phyloP scores from a whole-genome alignment of 306 rosid species.

The Adenanthera pavonina region DNA sequence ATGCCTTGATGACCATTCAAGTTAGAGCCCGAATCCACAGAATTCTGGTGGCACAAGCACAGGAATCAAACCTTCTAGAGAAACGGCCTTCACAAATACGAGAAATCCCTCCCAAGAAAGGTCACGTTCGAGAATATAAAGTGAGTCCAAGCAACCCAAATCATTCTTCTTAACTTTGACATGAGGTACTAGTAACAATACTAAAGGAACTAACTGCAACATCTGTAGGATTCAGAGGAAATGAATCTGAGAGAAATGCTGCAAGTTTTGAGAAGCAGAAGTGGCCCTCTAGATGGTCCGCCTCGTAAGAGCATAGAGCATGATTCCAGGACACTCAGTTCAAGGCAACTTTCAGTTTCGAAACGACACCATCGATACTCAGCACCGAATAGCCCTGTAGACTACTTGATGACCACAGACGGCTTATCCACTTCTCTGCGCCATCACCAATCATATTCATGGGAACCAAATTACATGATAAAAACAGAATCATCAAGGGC shows the following conservation, averaged over 20 bases:
- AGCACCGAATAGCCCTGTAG: constrained; percentile 53
- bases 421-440: constrained; percentile 45
- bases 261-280: constrained; percentile 52
- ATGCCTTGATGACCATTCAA: constrained; percentile 87
- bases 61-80: constrained; percentile 49
- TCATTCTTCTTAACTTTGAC: not conserved
- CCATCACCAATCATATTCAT: constrained; percentile 40
- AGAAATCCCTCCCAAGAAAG: not conserved
- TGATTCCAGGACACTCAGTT: constrained; percentile 43
- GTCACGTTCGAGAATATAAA: constrained; percentile 29
- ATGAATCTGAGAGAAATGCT: constrained; percentile 47
- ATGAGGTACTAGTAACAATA: not conserved
- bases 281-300: constrained; percentile 56
- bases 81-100: constrained; percentile 22
- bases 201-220: no score
- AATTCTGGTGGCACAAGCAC: constrained; percentile 63
- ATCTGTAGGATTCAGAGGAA: constrained; percentile 49
- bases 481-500: constrained; percentile 82
- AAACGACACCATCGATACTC: constrained; percentile 40
- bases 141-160: constrained; percentile 42
- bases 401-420: constrained; percentile 29
- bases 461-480: constrained; percentile 78
- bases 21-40: constrained; percentile 82
- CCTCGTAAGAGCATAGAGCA: constrained; percentile 44
- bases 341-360: constrained; percentile 50